Evolutionary conservation across 257 asterid genomes (phyloP).

Genomic region (Petrea volubilis): DNA sequence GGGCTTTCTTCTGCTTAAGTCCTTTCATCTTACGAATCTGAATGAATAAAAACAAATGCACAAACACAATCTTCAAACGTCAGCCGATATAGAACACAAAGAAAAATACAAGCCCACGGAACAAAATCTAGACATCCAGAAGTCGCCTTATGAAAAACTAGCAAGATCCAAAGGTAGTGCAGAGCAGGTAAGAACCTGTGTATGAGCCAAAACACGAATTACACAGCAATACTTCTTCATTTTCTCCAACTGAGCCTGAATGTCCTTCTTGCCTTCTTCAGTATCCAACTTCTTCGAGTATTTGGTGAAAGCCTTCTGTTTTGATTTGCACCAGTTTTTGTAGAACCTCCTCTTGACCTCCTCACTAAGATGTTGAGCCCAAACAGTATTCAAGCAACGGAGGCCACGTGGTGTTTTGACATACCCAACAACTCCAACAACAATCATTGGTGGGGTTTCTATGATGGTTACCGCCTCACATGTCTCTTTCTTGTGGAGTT

Average conservation of each 20-base stretch:
- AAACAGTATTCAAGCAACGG: slow-evolving; percentile 67
- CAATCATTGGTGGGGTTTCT: slow-evolving; percentile 78
- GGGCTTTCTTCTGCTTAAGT: slow-evolving; percentile 83
- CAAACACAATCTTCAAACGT: background rate
- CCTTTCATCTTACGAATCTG: slow-evolving; percentile 84
- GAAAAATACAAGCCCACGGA: background rate
- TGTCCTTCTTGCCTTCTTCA: slow-evolving; percentile 69
- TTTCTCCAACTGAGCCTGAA: slow-evolving; percentile 64
- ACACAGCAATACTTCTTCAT: slow-evolving; percentile 71
- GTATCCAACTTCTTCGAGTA: slow-evolving; percentile 59
- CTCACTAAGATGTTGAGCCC: slow-evolving; percentile 87
- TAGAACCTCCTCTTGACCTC: slow-evolving; percentile 76
- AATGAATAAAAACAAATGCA: background rate
- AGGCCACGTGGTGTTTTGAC: slow-evolving; percentile 81
- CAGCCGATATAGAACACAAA: background rate
- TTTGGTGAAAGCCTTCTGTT: slow-evolving; percentile 72
- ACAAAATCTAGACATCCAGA: background rate
- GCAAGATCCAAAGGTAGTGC: background rate
- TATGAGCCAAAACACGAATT: slow-evolving; percentile 73
- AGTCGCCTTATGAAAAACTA: background rate
- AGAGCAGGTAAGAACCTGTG: slow-evolving; percentile 51
- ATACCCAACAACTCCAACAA: slow-evolving; percentile 86
- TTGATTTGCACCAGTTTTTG: slow-evolving; percentile 77
- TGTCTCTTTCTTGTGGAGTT: slow-evolving; percentile 84
- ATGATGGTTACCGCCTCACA: slow-evolving; percentile 83